phyloP scores from a whole-genome alignment of 805 yeast species.

The Candida ficus region DNA sequence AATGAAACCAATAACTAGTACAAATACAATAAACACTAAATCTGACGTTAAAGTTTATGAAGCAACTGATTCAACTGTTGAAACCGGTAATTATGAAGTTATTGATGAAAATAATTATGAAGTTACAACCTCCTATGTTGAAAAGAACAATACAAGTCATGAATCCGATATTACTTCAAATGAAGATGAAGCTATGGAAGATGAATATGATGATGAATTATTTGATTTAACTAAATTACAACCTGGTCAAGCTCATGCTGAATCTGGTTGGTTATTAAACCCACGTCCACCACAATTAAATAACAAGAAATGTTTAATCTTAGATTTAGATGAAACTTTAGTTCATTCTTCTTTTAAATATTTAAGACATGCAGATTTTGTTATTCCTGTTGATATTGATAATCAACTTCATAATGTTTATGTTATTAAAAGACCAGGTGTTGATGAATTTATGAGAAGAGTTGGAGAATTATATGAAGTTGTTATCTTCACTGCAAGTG shows the following conservation, averaged over 20 bases:
- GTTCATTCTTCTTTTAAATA: conserved; percentile 95
- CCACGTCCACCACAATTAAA: conserved; percentile 44
- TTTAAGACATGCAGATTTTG: conserved; percentile 89
- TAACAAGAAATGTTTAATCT: conserved; percentile 76
- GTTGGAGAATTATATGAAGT: conserved; percentile 90
- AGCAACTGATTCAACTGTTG: conserved; percentile 24
- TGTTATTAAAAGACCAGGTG: conserved; percentile 97
- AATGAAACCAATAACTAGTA: background rate
- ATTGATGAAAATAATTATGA: conserved; percentile 2
- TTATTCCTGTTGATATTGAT: conserved; percentile 96
- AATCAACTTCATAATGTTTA: conserved; percentile 89
- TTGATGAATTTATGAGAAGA: conserved; percentile 79
- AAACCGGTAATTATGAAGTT: conserved; percentile 6
- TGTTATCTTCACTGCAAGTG: conserved; percentile 96
- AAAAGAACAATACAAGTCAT: conserved; percentile 6
- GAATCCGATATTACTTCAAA: conserved; percentile 24
- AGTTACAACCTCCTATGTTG: conserved; percentile 6
- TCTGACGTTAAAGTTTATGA: conserved; percentile 26
- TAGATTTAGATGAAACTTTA: conserved; percentile 93
- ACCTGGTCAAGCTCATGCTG: conserved; percentile 64
- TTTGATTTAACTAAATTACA: conserved; percentile 62
- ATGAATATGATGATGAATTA: conserved; percentile 30
- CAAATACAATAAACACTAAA: conserved; percentile 6
- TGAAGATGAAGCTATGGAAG: conserved; percentile 19
- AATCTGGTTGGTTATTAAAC: conserved; percentile 62